Evolutionary conservation across 2,329 filamentous ascomycete genomes (phyloP).

Genomic region (Colletotrichum scovillei): DNA sequence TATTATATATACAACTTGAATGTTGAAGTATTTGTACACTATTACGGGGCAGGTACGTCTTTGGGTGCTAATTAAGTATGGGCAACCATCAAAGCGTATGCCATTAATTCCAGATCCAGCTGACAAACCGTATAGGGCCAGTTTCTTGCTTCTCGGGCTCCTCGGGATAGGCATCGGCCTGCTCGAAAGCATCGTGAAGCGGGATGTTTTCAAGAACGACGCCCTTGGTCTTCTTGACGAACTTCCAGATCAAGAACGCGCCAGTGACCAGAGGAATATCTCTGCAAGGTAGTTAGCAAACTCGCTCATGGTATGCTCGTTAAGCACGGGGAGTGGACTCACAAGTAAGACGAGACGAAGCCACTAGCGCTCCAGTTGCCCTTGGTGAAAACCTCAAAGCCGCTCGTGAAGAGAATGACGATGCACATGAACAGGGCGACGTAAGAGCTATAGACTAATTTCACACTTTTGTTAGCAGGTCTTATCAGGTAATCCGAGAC

Average conservation of each 20-base stretch:
- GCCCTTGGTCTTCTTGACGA: conserved; percentile 70
- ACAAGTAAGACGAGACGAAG: conserved; percentile 74
- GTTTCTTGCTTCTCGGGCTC: conserved; percentile 42
- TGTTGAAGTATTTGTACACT: conserved; percentile 21
- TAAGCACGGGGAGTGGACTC: conserved; percentile 50
- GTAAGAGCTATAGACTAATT: conserved; percentile 69
- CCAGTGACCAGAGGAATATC: conserved; percentile 69
- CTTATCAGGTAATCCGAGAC: too few species aligned
- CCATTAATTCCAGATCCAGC: conserved; percentile 50
- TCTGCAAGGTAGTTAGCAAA: conserved; percentile 47
- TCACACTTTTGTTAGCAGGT: background rate
- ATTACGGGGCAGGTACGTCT: background rate
- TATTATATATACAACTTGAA: background rate
- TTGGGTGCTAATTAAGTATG: background rate
- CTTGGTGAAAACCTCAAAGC: conserved; percentile 73
- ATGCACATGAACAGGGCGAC: conserved; percentile 69
- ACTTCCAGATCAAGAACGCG: conserved; percentile 73
- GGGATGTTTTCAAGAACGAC: conserved; percentile 63
- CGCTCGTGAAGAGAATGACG: conserved; percentile 77
- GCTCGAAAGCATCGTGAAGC: conserved; percentile 62
- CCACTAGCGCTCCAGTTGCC: conserved; percentile 65
- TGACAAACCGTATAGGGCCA: conserved; percentile 44
- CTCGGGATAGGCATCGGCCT: conserved; percentile 51
- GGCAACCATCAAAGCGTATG: too few species aligned
- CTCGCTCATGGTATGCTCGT: background rate